phyloP scores from a whole-genome alignment of 768 basidiomycete species.

The Suillus variegatus region DNA sequence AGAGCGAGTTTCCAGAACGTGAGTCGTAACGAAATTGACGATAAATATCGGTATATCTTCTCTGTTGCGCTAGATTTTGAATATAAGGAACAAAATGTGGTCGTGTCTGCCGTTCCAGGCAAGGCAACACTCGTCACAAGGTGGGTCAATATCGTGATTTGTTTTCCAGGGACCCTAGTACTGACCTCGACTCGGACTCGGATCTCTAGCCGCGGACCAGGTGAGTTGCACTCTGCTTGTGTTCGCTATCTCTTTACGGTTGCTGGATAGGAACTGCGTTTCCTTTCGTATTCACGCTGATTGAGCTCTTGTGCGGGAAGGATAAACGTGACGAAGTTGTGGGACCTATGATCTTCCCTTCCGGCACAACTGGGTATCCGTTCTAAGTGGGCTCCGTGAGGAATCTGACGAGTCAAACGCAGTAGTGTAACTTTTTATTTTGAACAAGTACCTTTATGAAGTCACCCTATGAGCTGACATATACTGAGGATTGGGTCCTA shows the following conservation, averaged over 20 bases:
- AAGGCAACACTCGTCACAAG: constrained; percentile 72
- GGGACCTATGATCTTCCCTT: constrained; percentile 73
- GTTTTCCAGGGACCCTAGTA: constrained; percentile 1
- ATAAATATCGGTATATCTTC: not conserved
- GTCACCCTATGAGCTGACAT: not conserved
- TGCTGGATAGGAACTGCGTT: constrained; percentile 62
- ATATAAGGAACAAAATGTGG: constrained; percentile 73
- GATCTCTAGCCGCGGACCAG: constrained; percentile 66
- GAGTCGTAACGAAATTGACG: constrained; percentile 12
- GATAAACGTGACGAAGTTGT: constrained; percentile 62
- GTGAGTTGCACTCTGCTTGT: constrained; percentile 35
- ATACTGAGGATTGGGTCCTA: not conserved
- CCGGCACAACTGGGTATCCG: constrained; percentile 43
- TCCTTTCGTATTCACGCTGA: constrained; percentile 75
- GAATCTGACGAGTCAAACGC: not conserved
- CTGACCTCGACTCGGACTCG: not conserved
- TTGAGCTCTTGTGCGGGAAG: constrained; percentile 67
- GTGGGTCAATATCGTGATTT: constrained; percentile 34
- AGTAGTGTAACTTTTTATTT: not conserved
- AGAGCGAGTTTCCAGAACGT: constrained; percentile 58
- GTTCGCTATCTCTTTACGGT: not conserved
- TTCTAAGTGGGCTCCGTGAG: constrained; percentile 13
- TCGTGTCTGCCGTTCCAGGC: constrained; percentile 47
- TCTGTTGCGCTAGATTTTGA: constrained; percentile 53
- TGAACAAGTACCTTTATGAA: not conserved